Evolutionary conservation across 805 yeast species (phyloP).

Genomic region (Candida railenensis): DNA sequence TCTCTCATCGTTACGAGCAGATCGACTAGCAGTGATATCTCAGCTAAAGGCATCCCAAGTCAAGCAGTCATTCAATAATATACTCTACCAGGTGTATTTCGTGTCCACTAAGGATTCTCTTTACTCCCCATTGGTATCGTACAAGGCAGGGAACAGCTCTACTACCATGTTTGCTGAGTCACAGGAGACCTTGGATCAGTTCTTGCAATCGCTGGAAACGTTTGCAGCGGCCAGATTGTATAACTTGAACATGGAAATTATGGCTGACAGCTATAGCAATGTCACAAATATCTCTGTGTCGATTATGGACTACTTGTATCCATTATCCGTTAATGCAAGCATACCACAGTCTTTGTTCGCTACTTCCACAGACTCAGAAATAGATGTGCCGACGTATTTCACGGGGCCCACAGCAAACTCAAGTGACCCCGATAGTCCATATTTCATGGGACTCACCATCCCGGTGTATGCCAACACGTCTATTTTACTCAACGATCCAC

Average conservation of each 20-base stretch:
- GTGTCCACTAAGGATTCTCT: conserved; percentile 61
- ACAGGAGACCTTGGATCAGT: conserved; percentile 49
- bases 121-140: conserved; percentile 57
- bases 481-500: conserved; percentile 55
- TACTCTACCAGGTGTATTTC: conserved; percentile 69
- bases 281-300: conserved; percentile 23
- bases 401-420: conserved; percentile 63
- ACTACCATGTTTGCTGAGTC: conserved; percentile 43
- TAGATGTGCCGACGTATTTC: conserved; percentile 28
- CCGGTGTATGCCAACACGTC: conserved; percentile 78
- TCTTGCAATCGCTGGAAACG: conserved; percentile 60
- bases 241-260: conserved; percentile 52
- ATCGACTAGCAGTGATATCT: conserved; percentile 73
- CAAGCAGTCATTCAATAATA: conserved; percentile 59
- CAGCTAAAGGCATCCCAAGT: conserved; percentile 80
- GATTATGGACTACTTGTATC: conserved; percentile 42
- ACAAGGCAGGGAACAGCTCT: conserved; percentile 72
- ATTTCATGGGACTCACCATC: conserved; percentile 70
- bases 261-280: conserved; percentile 37
- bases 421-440: conserved; percentile 28
- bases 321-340: conserved; percentile 45
- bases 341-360: conserved; percentile 45
- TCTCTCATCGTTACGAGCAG: conserved; percentile 61
- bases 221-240: conserved; percentile 67
- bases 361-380: conserved; percentile 8